Evolutionary conservation across 768 basidiomycete species (phyloP).

Genomic region (Holtermannia corniformis): DNA sequence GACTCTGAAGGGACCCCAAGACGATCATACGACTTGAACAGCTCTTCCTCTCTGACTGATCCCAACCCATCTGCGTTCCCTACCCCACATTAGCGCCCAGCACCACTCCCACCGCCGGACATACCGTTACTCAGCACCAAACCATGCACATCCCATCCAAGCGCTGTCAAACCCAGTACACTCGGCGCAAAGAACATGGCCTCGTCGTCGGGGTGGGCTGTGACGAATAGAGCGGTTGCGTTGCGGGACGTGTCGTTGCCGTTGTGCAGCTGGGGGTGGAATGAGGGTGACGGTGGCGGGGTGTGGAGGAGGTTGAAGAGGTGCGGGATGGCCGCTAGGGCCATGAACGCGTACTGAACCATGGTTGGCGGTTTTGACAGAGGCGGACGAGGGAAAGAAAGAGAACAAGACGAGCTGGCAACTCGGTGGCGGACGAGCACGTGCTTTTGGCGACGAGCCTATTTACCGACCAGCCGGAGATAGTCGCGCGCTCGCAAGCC

Average conservation of each 20-base stretch:
- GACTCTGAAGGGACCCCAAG: conserved; percentile 54
- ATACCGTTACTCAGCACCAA: conserved; percentile 62
- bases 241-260: background rate
- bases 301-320: background rate
- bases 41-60: conserved; percentile 50
- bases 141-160: conserved; percentile 47
- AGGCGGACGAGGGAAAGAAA: background rate
- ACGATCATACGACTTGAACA: conserved; percentile 55
- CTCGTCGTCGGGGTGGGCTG: conserved; percentile 93
- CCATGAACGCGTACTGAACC: background rate
- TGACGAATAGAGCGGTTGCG: conserved; percentile 48
- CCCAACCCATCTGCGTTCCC: conserved; percentile 74
- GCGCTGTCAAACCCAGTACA: conserved; percentile 49
- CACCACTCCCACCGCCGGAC: conserved; percentile 2
- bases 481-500: no score
- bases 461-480: no score
- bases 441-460: no score
- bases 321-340: background rate
- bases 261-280: background rate
- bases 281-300: background rate
- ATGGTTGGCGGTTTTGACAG: background rate
- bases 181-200: conserved; percentile 90
- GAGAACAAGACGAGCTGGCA: background rate
- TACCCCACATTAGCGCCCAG: conserved; percentile 5
- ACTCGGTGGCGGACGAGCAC: no score